Evolutionary conservation across 176 grass and related monocot genomes (phyloP).

Genomic region (Aegilops umbellulata): DNA sequence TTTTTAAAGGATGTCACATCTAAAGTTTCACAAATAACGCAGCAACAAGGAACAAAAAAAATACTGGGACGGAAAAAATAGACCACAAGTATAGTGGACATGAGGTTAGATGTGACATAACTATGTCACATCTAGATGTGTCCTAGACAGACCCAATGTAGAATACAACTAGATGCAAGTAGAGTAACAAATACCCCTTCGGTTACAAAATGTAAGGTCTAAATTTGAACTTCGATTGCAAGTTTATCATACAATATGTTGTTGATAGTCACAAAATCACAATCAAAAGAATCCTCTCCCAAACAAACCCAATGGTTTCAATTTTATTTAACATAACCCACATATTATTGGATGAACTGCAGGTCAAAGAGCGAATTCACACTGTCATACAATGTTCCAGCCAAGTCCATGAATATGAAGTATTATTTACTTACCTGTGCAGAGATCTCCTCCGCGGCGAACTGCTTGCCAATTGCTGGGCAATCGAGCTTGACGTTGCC

Average conservation of each 20-base stretch:
- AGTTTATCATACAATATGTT: neutral
- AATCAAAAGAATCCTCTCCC: neutral
- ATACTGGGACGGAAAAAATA: too few species aligned
- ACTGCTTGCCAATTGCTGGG: slow-evolving; percentile 64
- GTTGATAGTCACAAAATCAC: neutral
- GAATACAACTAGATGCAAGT: neutral
- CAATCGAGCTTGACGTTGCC: slow-evolving; percentile 81
- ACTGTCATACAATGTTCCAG: neutral
- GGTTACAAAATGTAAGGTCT: neutral
- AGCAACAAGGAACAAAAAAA: too few species aligned
- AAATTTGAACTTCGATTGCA: neutral
- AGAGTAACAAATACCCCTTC: neutral
- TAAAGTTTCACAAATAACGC: too few species aligned
- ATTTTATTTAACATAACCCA: neutral
- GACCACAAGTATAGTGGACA: too few species aligned
- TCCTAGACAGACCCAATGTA: neutral
- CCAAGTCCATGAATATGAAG: too few species aligned
- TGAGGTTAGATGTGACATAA: too few species aligned
- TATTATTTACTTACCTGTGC: slow-evolving; percentile 43
- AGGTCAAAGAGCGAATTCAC: neutral
- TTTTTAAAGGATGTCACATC: too few species aligned
- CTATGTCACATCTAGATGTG: too few species aligned
- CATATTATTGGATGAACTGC: neutral
- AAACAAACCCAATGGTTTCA: neutral
- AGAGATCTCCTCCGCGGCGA: slow-evolving; percentile 68